Evolutionary conservation across 306 rosid genomes (phyloP), one percentile per base, ranked within the genome.

Genomic region (Alnus rubra): DNA sequence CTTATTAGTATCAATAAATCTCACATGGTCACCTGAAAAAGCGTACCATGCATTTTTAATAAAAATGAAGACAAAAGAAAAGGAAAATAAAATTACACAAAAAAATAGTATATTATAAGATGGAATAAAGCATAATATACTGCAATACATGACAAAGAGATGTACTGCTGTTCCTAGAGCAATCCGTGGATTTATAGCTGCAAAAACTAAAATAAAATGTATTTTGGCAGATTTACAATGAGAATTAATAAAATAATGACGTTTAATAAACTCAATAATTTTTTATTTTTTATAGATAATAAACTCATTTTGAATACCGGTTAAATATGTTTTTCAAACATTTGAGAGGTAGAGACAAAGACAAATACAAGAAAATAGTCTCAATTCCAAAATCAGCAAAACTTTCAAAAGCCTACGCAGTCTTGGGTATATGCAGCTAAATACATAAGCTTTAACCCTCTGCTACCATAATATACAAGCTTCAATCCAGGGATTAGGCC

Each of bases 1-100:
- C 48, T 44, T 71, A 51, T 71, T 54, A 74, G 76, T 31, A 79
- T 18, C 62, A 58, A 79, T 55, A 72, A 71, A 60, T 48, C 75
- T 77, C 78, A 74, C 79, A 82, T 81, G 12, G 63, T 74, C 77
- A 54, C 82, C 88, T 85, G 48, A 33, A 47, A 49, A 47, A 48
- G 76, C 50, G 71, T 31, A 73, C 72, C 74, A 79, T 75, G 75
- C 1, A 58, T 16, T 39, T 54, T 45, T 68, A 82, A 39, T 82
- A 72, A 76, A 47, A 50, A 37, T 50, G 75, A 74, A 74, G 28
- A 11, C 56, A 31, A 45, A 59, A 71, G 10, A 33, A 76, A 19
- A 77, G 31, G 52, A 9, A 16, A 69, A 67, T 18, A 10, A 30
- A 28, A 59, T 52, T 33, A 33, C 37, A 33, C 37, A 33, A 33